phyloP scores from a whole-genome alignment of 768 basidiomycete genomes.

The Omphalotus guepiniiformis region DNA sequence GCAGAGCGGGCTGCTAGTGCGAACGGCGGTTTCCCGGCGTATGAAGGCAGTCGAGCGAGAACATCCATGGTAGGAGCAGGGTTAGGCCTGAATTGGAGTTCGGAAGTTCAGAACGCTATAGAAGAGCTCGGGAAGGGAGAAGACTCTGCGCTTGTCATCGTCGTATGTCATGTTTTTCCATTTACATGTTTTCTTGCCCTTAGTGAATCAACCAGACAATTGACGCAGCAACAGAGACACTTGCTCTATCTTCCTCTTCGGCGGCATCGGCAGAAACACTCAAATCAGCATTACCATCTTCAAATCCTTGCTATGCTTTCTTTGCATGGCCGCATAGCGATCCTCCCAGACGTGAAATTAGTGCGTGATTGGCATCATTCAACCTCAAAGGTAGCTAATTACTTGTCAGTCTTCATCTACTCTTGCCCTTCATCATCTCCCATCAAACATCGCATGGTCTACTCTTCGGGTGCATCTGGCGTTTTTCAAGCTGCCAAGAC shows the following conservation, averaged over 20 bases:
- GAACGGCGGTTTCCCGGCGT: constrained; percentile 37
- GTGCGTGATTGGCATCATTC: constrained; percentile 33
- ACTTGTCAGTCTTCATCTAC: constrained; percentile 75
- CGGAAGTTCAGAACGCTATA: constrained; percentile 63
- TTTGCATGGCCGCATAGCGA: constrained; percentile 57
- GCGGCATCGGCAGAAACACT: constrained; percentile 42
- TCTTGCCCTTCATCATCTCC: constrained; percentile 81
- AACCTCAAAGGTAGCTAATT: neutral
- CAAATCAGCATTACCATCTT: constrained; percentile 43
- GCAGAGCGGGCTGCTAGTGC: constrained; percentile 63
- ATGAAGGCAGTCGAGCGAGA: constrained; percentile 55
- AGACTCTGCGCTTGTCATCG: constrained; percentile 51
- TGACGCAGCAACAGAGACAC: constrained; percentile 57
- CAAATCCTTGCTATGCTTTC: constrained; percentile 65
- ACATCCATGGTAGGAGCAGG: constrained; percentile 53
- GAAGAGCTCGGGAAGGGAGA: constrained; percentile 47
- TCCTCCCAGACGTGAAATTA: constrained; percentile 50
- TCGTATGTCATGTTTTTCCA: constrained; percentile 44
- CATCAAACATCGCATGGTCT: constrained; percentile 85
- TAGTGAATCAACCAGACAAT: constrained; percentile 47
- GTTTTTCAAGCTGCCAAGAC: constrained; percentile 55
- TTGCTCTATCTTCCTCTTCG: constrained; percentile 39
- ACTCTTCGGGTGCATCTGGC: constrained; percentile 64
- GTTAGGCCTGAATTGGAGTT: constrained; percentile 65
- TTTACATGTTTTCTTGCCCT: constrained; percentile 3